These are phyloP conservation scores for Plasmodium malariae DNA, from an alignment of 169 alveolate genomes.

Conservation along the genomic window DNA sequence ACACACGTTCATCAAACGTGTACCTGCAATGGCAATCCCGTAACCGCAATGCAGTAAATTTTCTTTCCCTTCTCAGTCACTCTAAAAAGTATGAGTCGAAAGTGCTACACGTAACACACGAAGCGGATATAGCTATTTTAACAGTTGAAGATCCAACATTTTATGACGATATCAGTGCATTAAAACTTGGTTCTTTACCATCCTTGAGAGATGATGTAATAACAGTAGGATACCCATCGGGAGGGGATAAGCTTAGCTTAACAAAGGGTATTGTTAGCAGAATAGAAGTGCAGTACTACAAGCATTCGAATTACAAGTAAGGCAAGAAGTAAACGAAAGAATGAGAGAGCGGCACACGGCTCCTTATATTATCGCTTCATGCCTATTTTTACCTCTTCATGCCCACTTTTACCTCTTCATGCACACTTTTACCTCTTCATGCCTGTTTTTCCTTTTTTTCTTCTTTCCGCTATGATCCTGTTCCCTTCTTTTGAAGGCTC, in stretches of 20 bases:
- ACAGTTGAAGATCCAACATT: constrained; percentile 86
- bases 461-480: background rate
- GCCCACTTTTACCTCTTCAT: background rate
- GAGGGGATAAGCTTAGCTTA: constrained; percentile 91
- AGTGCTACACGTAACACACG: constrained; percentile 86
- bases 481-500: constrained; percentile 64
- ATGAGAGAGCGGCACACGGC: too few relatives aligned
- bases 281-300: constrained; percentile 87
- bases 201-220: constrained; percentile 87
- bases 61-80: constrained; percentile 64
- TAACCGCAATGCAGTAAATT: too few relatives aligned
- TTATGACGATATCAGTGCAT: constrained; percentile 83
- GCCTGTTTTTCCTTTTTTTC: background rate
- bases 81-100: constrained; percentile 81
- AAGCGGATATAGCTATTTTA: constrained; percentile 89
- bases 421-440: background rate
- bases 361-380: too few relatives aligned
- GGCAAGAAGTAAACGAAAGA: too few relatives aligned
- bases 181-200: constrained; percentile 88
- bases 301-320: constrained; percentile 79
- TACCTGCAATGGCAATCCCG: too few relatives aligned
- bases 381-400: too few relatives aligned
- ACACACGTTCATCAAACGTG: too few relatives aligned
- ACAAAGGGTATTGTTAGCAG: constrained; percentile 92
- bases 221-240: constrained; percentile 92